Conservation (phyloP, 2,329 filamentous ascomycete species). For the Fusarium illudens region DNA sequence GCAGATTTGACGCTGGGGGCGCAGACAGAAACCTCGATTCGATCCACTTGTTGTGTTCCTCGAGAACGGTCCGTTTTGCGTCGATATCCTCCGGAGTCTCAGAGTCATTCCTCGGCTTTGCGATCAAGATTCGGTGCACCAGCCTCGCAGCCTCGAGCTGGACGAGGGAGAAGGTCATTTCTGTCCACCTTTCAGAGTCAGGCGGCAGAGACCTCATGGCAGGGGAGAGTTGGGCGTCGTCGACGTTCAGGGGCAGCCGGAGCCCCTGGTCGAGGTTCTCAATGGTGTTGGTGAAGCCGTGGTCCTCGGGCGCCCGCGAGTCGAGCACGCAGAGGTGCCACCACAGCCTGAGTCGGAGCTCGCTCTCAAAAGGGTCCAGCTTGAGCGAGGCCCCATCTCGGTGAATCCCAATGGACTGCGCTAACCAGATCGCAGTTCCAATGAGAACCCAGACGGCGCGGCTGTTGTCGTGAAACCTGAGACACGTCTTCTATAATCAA, state of each 20-base stretch:
- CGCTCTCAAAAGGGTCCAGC: conserved; percentile 14
- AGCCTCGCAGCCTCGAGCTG: conserved; percentile 8
- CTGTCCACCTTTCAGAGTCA: conserved; percentile 5
- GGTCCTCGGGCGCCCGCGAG: conserved; percentile 16
- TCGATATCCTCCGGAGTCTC: not conserved
- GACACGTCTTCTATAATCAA: conserved; percentile 9
- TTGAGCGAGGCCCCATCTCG: conserved; percentile 11
- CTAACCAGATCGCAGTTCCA: conserved; percentile 12
- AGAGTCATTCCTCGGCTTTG: not conserved
- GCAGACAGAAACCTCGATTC: not conserved
- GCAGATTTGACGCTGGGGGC: not conserved
- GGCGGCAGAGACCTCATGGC: conserved; percentile 7
- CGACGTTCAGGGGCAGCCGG: not conserved
- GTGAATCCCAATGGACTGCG: conserved; percentile 18
- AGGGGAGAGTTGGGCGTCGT: conserved; percentile 9
- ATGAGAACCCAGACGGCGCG: conserved; percentile 13
- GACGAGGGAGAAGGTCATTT: not conserved
- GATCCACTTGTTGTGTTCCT: not conserved
- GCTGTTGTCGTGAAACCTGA: conserved; percentile 10
- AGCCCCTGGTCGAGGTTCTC: conserved; percentile 9
- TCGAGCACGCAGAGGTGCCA: conserved; percentile 18
- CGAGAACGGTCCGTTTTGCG: not conserved
- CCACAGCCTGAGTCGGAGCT: conserved; percentile 15
- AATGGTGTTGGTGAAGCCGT: conserved; percentile 11
- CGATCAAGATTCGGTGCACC: not conserved